These are phyloP conservation scores for Fonsecaea multimorphosa DNA, from an alignment of 2,329 filamentous ascomycete species.

Conservation along the genomic window DNA sequence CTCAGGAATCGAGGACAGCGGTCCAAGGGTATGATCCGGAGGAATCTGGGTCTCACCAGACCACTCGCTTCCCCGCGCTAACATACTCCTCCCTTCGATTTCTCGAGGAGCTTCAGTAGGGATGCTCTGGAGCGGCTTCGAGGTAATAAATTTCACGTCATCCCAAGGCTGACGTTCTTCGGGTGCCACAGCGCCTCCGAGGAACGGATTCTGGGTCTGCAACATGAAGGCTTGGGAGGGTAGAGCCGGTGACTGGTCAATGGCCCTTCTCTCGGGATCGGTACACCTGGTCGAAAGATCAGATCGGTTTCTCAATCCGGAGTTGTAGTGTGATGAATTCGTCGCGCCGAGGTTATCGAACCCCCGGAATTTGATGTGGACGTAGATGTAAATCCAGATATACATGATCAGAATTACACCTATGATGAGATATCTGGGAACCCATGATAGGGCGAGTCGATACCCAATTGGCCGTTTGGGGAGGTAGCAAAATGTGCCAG, in stretches of 20 bases:
- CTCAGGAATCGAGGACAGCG: not conserved
- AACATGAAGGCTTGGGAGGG: not conserved
- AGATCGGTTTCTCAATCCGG: constrained; percentile 18
- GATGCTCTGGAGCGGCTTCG: constrained; percentile 16
- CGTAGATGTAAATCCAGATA: constrained; percentile 72
- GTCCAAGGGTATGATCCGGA: not conserved
- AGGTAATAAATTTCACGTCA: constrained; percentile 36
- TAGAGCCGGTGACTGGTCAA: not conserved
- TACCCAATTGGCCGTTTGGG: constrained; percentile 73
- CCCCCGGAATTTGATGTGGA: constrained; percentile 56
- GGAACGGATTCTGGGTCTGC: not conserved
- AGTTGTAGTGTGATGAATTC: constrained; percentile 17
- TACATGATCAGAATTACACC: constrained; percentile 69
- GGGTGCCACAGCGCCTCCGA: not conserved
- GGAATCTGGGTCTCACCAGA: constrained; percentile 28
- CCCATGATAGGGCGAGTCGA: constrained; percentile 71
- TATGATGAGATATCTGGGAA: constrained; percentile 74
- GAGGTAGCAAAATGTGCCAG: constrained; percentile 73
- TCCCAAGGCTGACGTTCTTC: constrained; percentile 33
- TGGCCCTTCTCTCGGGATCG: constrained; percentile 14
- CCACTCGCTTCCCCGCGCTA: constrained; percentile 27
- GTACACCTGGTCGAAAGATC: constrained; percentile 3
- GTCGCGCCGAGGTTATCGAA: constrained; percentile 37
- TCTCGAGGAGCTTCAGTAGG: not conserved
- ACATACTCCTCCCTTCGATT: constrained; percentile 1